A percentile compares a stretch with the other conserved stretches of the same genome.
Conservation (phyloP, 805 yeast genomes). For the Wickerhamiella sergipiensis region DNA sequence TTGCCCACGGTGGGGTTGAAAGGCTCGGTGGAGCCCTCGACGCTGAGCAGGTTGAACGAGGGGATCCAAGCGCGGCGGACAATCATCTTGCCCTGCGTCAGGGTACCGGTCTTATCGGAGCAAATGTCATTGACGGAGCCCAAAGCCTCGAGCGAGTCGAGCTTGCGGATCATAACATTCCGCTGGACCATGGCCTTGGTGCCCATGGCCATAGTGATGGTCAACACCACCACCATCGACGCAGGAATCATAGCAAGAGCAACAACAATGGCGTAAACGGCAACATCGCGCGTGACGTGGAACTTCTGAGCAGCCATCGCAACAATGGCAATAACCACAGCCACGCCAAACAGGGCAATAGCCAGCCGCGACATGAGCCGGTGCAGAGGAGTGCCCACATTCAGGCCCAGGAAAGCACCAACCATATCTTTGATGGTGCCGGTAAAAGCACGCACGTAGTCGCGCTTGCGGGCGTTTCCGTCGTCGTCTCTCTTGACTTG, state of each 20-base stretch:
- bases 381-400: slow-evolving; percentile 72
- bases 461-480: slow-evolving; percentile 31
- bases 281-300: slow-evolving; percentile 64
- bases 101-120: slow-evolving; percentile 73
- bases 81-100: slow-evolving; percentile 70
- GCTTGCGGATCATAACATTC: slow-evolving; percentile 60
- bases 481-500: slow-evolving; percentile 32
- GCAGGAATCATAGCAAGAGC: slow-evolving; percentile 75
- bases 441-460: slow-evolving; percentile 33
- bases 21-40: slow-evolving; percentile 44
- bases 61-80: slow-evolving; percentile 61
- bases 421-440: slow-evolving; percentile 39
- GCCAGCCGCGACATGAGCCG: slow-evolving; percentile 67
- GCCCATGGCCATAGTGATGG: slow-evolving; percentile 79
- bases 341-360: slow-evolving; percentile 52
- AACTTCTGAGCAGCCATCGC: slow-evolving; percentile 78
- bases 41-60: slow-evolving; percentile 40
- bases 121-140: slow-evolving; percentile 72
- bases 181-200: slow-evolving; percentile 58
- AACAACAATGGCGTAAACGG: slow-evolving; percentile 79
- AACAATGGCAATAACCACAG: slow-evolving; percentile 74
- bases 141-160: slow-evolving; percentile 65
- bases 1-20: slow-evolving; percentile 49
- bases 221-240: slow-evolving; percentile 62
- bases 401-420: slow-evolving; percentile 62